phyloP scores from a whole-genome alignment of 2,329 filamentous ascomycete genomes.

The Hymenotorrendiella dingleyae region DNA sequence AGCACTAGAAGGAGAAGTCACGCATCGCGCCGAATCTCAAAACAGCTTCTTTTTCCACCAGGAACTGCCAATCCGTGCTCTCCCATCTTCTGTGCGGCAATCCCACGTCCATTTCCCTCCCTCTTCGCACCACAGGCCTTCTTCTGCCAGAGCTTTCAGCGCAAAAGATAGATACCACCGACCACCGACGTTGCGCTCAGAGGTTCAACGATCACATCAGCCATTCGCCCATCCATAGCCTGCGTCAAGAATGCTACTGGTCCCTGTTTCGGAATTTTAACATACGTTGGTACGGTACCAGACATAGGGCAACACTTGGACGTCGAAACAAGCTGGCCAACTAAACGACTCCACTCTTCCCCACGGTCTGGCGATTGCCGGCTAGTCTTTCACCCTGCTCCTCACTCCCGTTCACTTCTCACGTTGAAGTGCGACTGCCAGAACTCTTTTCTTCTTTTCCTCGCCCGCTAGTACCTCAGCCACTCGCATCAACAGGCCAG shows the following conservation, averaged over 20 bases:
- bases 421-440: too few species aligned
- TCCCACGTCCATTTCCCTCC: neutral
- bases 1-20: neutral
- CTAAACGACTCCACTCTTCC: slow-evolving; percentile 18
- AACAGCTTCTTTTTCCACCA: too few species aligned
- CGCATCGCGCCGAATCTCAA: too few species aligned
- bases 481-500: slow-evolving; percentile 23
- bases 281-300: slow-evolving; percentile 15
- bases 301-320: slow-evolving; percentile 24
- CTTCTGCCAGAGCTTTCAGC: slow-evolving; percentile 14
- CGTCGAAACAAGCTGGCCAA: slow-evolving; percentile 27
- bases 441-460: slow-evolving; percentile 18
- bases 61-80: neutral
- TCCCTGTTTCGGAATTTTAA: slow-evolving; percentile 28
- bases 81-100: neutral
- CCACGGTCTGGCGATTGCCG: slow-evolving; percentile 16
- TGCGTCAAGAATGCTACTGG: slow-evolving; percentile 27
- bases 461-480: slow-evolving; percentile 14
- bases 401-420: slow-evolving; percentile 1
- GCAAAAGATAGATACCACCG: slow-evolving; percentile 5
- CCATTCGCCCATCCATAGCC: slow-evolving; percentile 11
- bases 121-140: slow-evolving; percentile 6
- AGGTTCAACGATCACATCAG: slow-evolving; percentile 16
- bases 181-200: slow-evolving; percentile 8
- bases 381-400: slow-evolving; percentile 17